Evolutionary conservation across 2,329 filamentous ascomycete genomes (phyloP), one percentile per base, ranked within the genome.

Genomic region (Nothophaeocryptopus gaeumannii): DNA sequence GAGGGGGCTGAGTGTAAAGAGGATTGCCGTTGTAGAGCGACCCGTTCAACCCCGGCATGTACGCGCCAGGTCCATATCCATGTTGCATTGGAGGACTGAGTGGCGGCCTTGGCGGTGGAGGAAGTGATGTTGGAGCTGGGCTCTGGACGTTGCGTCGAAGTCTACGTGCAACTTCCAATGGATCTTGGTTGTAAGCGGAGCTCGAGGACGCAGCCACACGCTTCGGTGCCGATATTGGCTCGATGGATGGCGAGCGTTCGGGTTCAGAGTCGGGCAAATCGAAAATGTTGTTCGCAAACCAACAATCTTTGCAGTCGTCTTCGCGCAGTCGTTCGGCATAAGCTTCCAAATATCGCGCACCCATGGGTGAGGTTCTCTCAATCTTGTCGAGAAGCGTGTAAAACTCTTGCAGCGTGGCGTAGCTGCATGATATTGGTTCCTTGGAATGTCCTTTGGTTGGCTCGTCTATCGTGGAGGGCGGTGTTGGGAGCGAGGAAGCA

Each of bases 341-440:
- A 11, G 58, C 53, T 36, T 60, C 58, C 7, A 58, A 46, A 39
- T 49, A 60, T 20, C 41, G 36, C 2, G 55, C 53, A 35, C 37
- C 53, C 47, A 58, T 51, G 7, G 51, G 51, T 4, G 53, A 55
- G 9, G 51, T 58, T 15, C 51, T 48, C 39, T 58, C 55, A 35
- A 60, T 53, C 53, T 56, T 60, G 45, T 60, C 58, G 12, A 60
- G 40, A 10, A 56, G 38, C 35, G 47, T 47, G 41, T 60, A 58
- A 32, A 56, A 54, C n/a, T 56, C 53, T 36, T 40, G 14, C n/a
- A 58, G 44, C 2, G 43, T 54, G 14, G 50, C 39, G 26, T 39
- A 51, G 42, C 49, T 50, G 40, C 51, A 55, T 11, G 9, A 8
- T 10, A 29, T 14, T 31, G 14, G 8, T 31, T 46, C 30, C 8